A percentile compares a stretch with the other conserved stretches of the same genome.
Conservation (phyloP, 352 stramenopile species). For the Phytopythium chamaehyphon region DNA sequence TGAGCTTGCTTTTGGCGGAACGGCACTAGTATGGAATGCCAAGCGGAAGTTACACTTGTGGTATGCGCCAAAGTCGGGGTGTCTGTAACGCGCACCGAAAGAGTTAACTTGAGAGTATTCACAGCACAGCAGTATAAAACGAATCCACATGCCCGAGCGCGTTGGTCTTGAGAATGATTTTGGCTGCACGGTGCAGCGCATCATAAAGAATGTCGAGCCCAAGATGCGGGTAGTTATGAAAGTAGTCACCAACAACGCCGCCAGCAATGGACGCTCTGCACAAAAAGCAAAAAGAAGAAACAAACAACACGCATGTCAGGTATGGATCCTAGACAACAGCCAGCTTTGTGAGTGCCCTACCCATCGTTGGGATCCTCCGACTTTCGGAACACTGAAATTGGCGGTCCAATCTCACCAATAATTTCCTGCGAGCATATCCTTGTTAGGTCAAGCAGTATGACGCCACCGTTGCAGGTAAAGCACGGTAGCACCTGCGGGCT, state of each 20-base stretch:
- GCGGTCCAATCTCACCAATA: conserved; percentile 69
- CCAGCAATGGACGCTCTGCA: conserved; percentile 43
- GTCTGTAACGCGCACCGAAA: conserved; percentile 17
- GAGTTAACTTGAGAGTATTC: background rate
- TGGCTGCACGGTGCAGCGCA: conserved; percentile 59
- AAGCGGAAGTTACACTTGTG: conserved; percentile 85
- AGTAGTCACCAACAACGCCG: conserved; percentile 65
- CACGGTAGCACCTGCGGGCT: conserved; percentile 56
- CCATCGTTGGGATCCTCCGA: conserved; percentile 65
- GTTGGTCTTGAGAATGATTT: conserved; percentile 82
- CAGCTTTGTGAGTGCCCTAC: conserved; percentile 15
- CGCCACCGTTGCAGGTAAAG: background rate
- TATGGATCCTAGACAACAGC: conserved; percentile 1
- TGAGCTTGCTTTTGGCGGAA: conserved; percentile 37
- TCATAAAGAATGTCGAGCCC: conserved; percentile 78
- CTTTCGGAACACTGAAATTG: conserved; percentile 77
- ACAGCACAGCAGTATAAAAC: background rate
- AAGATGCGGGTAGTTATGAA: conserved; percentile 84
- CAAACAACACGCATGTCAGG: background rate
- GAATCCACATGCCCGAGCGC: conserved; percentile 53
- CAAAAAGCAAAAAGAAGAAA: background rate
- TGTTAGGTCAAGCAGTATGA: conserved; percentile 1
- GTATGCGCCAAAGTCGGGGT: conserved; percentile 78
- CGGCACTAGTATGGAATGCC: conserved; percentile 38
- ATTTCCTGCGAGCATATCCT: conserved; percentile 39